phyloP scores from a whole-genome alignment of 2,329 filamentous ascomycete species.

The Aspergillus japonicus region DNA sequence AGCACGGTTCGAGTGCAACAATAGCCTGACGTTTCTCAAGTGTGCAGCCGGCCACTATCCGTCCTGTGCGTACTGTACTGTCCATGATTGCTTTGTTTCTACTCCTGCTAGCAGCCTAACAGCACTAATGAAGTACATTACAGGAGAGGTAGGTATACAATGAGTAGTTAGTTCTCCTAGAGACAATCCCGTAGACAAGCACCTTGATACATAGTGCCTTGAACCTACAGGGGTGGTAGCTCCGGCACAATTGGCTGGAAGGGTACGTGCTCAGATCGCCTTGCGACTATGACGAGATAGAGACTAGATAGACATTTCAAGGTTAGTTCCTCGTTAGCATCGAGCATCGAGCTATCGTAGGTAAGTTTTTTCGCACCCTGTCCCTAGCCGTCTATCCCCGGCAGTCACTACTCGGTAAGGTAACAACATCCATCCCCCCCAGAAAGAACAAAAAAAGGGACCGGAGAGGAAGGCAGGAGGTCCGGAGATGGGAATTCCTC shows the following conservation, averaged over 20 bases:
- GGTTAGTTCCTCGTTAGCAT: too few relatives aligned
- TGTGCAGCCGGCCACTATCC: not conserved
- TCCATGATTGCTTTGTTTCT: too few relatives aligned
- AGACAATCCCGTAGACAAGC: too few relatives aligned
- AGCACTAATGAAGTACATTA: not conserved
- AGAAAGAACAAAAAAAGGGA: not conserved
- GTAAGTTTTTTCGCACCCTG: not conserved
- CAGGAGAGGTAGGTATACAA: too few relatives aligned
- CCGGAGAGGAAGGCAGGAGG: not conserved
- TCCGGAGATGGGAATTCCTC: not conserved
- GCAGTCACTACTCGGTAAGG: not conserved
- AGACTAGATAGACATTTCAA: too few relatives aligned
- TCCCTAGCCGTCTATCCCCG: not conserved
- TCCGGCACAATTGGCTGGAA: not conserved
- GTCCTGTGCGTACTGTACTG: not conserved
- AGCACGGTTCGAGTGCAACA: conserved; percentile 4
- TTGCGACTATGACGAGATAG: not conserved
- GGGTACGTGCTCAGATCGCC: not conserved
- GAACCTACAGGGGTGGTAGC: not conserved
- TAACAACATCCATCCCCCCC: not conserved
- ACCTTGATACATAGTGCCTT: too few relatives aligned
- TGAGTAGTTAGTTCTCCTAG: too few relatives aligned
- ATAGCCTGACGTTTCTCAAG: not conserved
- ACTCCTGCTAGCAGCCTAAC: not conserved
- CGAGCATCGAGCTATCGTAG: too few relatives aligned